Percentiles rank a stretch among this genome's conserved stretches.
Evolutionary conservation across 2,329 filamentous ascomycete species (phyloP).

Genomic region (Magnaporthales sp.): DNA sequence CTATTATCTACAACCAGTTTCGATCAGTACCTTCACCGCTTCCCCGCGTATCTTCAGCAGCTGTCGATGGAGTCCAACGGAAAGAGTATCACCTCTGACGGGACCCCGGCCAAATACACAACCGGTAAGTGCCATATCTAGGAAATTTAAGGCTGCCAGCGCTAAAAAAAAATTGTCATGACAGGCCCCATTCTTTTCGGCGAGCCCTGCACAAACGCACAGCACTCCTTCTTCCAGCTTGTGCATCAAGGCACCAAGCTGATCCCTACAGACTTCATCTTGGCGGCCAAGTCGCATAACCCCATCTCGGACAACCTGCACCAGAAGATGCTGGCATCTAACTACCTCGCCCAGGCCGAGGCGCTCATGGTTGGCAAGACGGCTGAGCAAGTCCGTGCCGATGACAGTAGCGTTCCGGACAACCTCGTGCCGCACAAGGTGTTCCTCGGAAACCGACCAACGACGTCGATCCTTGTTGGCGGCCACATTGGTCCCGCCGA

Average conservation of each 20-base stretch:
- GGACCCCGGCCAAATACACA: conserved; percentile 89
- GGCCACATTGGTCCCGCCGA: conserved; percentile 91
- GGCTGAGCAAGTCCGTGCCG: conserved; percentile 63
- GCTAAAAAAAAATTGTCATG: neutral
- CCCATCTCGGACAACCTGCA: conserved; percentile 85
- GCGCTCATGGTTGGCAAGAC: conserved; percentile 89
- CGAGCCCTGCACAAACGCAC: conserved; percentile 96
- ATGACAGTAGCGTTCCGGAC: conserved; percentile 57
- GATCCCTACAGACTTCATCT: conserved; percentile 95
- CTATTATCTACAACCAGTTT: conserved; percentile 48
- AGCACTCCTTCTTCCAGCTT: conserved; percentile 99
- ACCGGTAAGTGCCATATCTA: conserved; percentile 47
- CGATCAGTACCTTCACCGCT: conserved; percentile 97
- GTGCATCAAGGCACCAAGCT: conserved; percentile 98
- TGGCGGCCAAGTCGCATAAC: conserved; percentile 95
- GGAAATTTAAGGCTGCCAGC: neutral
- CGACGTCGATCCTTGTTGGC: conserved; percentile 83
- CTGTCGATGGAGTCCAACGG: conserved; percentile 99
- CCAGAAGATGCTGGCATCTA: conserved; percentile 91
- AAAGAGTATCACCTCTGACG: conserved; percentile 89
- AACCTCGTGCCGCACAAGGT: conserved; percentile 95
- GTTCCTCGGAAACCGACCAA: conserved; percentile 95
- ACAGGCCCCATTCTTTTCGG: conserved; percentile 82
- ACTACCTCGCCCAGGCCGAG: conserved; percentile 85
- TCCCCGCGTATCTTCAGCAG: conserved; percentile 98